Base-by-base conservation (phyloP, 306 rosid genomes). In the Sicyos baderoa region DNA sequence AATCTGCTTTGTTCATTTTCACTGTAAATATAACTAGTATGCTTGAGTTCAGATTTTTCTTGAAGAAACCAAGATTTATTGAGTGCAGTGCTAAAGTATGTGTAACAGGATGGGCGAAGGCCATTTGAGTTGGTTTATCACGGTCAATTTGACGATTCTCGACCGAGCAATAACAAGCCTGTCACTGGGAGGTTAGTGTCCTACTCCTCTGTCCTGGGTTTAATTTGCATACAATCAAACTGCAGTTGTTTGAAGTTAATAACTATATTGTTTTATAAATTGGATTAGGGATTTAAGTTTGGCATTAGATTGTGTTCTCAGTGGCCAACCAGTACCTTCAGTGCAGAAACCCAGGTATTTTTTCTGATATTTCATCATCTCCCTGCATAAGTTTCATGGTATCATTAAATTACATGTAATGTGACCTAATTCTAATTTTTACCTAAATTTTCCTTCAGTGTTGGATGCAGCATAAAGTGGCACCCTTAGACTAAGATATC, bases 381-480 rank as follows among this genome's bases (percentile, higher is more conserved):
- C 54, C 51, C 50, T 53, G 76, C 62, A 21, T 52, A 42, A 49
- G 74, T 68, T 72, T 59, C 61, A 25, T 68, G 73, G 16, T 27
- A 68, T 9, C 47, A 35, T 9, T 27, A 25, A 27, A 49, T 68
- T 40, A 42, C 50, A 32, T 70, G 18, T 54, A 52, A 17, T 18
- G 12, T 53, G n/a, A 7, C 45, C 10, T 7, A 7, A 40, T 7
- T 40, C 61, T 69, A 25, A 69, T 78, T 48, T 57, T 79, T 19
- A 22, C 45, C n/a, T 52, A 23, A 12, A 51, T 78, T 76, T 73
- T 82, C 9, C 25, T 73, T n/a, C 73, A 92, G 98, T 76, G 79
- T 92, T 82, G 98, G 96, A 86, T 92, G 98, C 83, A 82, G 96
- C 81, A 92, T 89, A 82, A 92, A 92, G 86, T 92, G 98, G 96